These are phyloP conservation scores for Quillaja saponaria DNA, from an alignment of 306 rosid genomes.

Conservation along the genomic window DNA sequence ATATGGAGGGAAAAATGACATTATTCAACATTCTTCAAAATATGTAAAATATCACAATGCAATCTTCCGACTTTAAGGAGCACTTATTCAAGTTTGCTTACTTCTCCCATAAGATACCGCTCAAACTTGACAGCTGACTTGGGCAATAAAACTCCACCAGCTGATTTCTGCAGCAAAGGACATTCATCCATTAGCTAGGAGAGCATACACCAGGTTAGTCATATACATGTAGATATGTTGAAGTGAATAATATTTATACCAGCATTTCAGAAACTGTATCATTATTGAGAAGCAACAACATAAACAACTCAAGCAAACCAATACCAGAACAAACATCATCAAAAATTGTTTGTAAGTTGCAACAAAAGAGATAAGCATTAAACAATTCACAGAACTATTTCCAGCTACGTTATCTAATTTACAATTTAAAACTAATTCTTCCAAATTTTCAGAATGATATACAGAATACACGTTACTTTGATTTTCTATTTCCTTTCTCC, in stretches of 20 bases:
- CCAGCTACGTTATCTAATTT: not conserved
- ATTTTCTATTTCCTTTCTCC: not conserved
- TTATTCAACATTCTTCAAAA: not conserved
- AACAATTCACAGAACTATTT: not conserved
- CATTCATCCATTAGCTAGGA: constrained; percentile 15
- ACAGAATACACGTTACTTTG: not conserved
- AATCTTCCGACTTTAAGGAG: no score
- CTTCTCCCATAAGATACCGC: constrained; percentile 89
- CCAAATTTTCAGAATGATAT: no score
- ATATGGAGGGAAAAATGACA: constrained; percentile 18
- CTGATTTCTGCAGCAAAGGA: constrained; percentile 61
- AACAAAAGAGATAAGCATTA: constrained; percentile 1
- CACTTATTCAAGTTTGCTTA: no score
- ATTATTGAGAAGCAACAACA: no score
- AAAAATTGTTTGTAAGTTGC: not conserved
- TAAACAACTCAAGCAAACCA: constrained; percentile 9
- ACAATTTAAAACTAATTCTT: no score
- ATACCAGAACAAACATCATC: not conserved
- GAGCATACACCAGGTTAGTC: constrained; percentile 4
- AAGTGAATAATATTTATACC: constrained; percentile 18
- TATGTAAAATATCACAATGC: no score
- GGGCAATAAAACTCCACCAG: constrained; percentile 88
- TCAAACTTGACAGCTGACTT: constrained; percentile 90
- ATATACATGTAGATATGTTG: constrained; percentile 1
- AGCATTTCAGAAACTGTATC: not conserved